Evolutionary conservation across 2,329 filamentous ascomycete species (phyloP), one percentile per base, ranked within the genome.

Genomic region (Clarireedia hainanense): DNA sequence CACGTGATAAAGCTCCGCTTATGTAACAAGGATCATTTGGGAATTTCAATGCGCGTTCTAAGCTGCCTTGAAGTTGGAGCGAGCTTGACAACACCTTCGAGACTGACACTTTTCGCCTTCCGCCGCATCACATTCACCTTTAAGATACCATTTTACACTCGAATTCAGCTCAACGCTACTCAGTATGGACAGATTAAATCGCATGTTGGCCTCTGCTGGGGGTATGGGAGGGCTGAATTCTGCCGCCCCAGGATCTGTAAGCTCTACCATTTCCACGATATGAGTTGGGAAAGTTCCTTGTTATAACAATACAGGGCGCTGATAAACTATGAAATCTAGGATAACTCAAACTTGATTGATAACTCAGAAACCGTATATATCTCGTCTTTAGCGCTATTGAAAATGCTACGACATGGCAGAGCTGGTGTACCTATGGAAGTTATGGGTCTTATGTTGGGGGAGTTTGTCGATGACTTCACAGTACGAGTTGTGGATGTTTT

Each of bases 331-430:
- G 26, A 46, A 50, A 24, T 26, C 14, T 7, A 96, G 89, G 92
- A 97, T 68, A 94, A 92, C 65, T 81, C 83, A 40, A 91, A 87
- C 70, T 82, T 99, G 59, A 95, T 99, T 73, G 94, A 99, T 73
- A 99, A 99, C 77, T 96, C 92, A 67, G 94, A 99, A 78, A 99
- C 94, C 36, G 94, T 99, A 65, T 96, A 99, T 77, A 99, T 99
- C 68, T 99, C 94, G 52, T 99, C 94, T 49, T 84, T 99, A 59
- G 94, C 94, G 52, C 81, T 99, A 52, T 80, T 99, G 67, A 99
- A 99, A 81, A 99, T 99, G 94, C 80, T 99, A 73, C 86, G 94
- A 71, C 94, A 99, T 74, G 94, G 94, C 62, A 88, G 94, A 64
- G 94, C 94, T 42, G 94, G 94, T 77, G 94, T 99, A 63, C 94